A percentile compares a stretch with the other conserved stretches of the same genome.
Conservation (phyloP, 1,284 basidiomycete genomes). For the Moesziomyces sp. region DNA sequence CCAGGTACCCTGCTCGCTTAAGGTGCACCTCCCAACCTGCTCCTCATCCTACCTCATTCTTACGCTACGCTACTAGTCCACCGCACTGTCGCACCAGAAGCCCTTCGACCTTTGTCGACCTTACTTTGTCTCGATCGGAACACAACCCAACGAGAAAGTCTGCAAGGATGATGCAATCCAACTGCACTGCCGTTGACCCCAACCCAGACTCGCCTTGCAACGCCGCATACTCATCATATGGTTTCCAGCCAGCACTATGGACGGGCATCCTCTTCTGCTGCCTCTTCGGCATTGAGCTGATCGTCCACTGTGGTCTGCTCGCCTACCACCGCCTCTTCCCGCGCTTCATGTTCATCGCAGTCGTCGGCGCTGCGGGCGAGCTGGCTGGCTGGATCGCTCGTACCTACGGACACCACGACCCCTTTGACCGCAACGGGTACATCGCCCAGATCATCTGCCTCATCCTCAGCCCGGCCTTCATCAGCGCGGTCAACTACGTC, state of each 20-base stretch:
- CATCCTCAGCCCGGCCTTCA: slow-evolving; percentile 48
- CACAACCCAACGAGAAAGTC: too few species aligned
- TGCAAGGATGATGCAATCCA: neutral
- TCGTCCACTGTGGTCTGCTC: slow-evolving; percentile 28
- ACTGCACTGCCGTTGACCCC: slow-evolving; percentile 16
- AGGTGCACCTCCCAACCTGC: too few species aligned
- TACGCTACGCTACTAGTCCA: too few species aligned
- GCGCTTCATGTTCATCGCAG: slow-evolving; percentile 37
- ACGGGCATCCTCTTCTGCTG: slow-evolving; percentile 34
- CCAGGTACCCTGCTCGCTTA: too few species aligned
- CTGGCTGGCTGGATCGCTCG: slow-evolving; percentile 39
- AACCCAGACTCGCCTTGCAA: slow-evolving; percentile 28
- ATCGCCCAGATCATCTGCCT: slow-evolving; percentile 49
- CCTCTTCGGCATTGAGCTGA: slow-evolving; percentile 25
- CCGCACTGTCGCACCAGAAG: too few species aligned
- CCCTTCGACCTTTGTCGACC: neutral
- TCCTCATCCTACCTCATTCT: too few species aligned
- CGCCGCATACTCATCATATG: slow-evolving; percentile 29
- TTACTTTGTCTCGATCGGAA: too few species aligned
- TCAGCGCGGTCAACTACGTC: slow-evolving; percentile 50
- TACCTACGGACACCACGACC: slow-evolving; percentile 23
- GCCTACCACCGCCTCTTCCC: slow-evolving; percentile 24
- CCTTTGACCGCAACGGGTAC: slow-evolving; percentile 41
- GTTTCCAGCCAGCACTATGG: slow-evolving; percentile 41
- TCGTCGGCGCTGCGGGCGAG: slow-evolving; percentile 37